Evolutionary conservation across 2,329 filamentous ascomycete genomes (phyloP), one percentile per base, ranked within the genome.

Genomic region (Exophiala sideris): DNA sequence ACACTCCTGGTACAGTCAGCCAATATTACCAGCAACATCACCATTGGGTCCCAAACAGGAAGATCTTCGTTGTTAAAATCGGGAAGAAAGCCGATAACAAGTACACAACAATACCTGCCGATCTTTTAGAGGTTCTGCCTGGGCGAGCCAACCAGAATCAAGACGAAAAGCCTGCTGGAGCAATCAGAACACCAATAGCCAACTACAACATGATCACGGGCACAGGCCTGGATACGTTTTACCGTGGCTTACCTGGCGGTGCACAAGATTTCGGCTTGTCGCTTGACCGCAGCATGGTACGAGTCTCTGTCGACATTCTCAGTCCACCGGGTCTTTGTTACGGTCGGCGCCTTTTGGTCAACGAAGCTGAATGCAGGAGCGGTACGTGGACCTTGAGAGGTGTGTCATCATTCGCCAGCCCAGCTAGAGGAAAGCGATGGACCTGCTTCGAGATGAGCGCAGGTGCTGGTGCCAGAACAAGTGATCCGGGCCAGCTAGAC

Each of bases 91-190:
- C 21, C 11, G 9, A 45, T 14, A 12, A 5, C 7, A 29, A 5
- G 24, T 8, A 29, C 3, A 44, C 12, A n/a, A 45, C 51, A 7
- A 12, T 48, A 8, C 55, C 52, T 9, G 55, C 51, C 18, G 10
- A 21, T 10, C n/a, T 18, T 3, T 24, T 60, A 10, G 11, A 48
- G 7, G 40, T 58, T 3, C 33, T 60, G 2, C 54, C 57, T 20
- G 57, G 57, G 12, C 57, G 58, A 38, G n/a, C 45, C 24, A 52
- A 38, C 33, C 46, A 39, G 21, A 14, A 29, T 33, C 11, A 10
- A 7, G 32, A 32, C 3, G 47, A 45, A 10, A 24, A 9, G 6
- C 34, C 48, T 6, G 12, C 5, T 12, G 21, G 32, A 11, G 52
- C 38, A 6, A 51, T 42, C 40, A 16, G 20, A 41, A 42, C 20